phyloP scores from a whole-genome alignment of 2,329 filamentous ascomycete genomes.

The Xylaria arbuscula region DNA sequence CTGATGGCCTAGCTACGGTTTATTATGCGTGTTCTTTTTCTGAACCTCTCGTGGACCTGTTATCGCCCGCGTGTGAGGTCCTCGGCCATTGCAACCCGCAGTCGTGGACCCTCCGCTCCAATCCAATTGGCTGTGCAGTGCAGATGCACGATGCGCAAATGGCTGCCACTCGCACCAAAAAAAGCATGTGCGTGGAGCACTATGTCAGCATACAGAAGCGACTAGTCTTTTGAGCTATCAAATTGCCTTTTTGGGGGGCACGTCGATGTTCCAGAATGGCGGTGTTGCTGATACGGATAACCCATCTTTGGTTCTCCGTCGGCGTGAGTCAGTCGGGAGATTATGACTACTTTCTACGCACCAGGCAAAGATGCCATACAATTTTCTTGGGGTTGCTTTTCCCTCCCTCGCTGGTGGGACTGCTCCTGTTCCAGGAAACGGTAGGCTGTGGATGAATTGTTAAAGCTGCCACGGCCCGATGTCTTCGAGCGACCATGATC shows the following conservation, averaged over 20 bases:
- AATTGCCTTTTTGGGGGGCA: slow-evolving; percentile 27
- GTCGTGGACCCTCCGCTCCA: slow-evolving; percentile 40
- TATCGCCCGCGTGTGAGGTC: slow-evolving; percentile 31
- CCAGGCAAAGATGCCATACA: not conserved
- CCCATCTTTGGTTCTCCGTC: slow-evolving; percentile 8
- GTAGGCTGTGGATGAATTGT: slow-evolving; percentile 3
- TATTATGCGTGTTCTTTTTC: slow-evolving; percentile 17
- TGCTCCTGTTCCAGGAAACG: not conserved
- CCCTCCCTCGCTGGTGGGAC: not conserved
- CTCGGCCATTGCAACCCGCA: slow-evolving; percentile 40
- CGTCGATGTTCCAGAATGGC: slow-evolving; percentile 20
- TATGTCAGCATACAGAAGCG: slow-evolving; percentile 29
- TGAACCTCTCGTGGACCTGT: slow-evolving; percentile 16
- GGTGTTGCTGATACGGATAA: slow-evolving; percentile 19
- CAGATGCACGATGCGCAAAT: slow-evolving; percentile 35
- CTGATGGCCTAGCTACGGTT: slow-evolving; percentile 4
- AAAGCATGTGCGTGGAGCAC: slow-evolving; percentile 29
- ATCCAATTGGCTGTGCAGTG: slow-evolving; percentile 35
- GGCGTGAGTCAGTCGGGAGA: slow-evolving; percentile 20
- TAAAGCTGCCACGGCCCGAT: slow-evolving; percentile 2
- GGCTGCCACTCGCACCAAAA: slow-evolving; percentile 29
- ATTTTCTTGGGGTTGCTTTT: not conserved
- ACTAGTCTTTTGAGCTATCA: slow-evolving; percentile 29
- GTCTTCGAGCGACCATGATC: slow-evolving; percentile 10
- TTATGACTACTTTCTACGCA: not conserved